A percentile compares a stretch with the other conserved stretches of the same genome.
Conservation (phyloP, 2,329 filamentous ascomycete species). For the Apiospora pterosperma region DNA sequence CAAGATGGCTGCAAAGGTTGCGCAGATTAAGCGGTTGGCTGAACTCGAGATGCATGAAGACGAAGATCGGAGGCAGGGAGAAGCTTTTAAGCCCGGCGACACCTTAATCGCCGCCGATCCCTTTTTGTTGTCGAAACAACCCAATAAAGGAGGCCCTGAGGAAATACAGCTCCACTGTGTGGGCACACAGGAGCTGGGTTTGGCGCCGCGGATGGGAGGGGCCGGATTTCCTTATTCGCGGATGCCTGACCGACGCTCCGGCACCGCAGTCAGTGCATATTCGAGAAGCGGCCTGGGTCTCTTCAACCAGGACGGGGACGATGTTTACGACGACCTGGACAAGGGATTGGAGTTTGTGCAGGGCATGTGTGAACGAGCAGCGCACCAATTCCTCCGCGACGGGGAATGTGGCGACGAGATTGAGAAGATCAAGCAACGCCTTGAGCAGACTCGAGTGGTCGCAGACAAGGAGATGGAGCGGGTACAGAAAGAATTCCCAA, state of each 20-base stretch:
- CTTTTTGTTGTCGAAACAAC: conserved; percentile 8
- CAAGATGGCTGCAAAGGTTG: conserved; percentile 77
- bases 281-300: conserved; percentile 4
- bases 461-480: conserved; percentile 59
- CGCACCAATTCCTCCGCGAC: conserved; percentile 84
- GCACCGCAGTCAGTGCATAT: background rate
- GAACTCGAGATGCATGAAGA: conserved; percentile 55
- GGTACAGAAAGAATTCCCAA: conserved; percentile 48
- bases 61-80: conserved; percentile 25
- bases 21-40: conserved; percentile 58
- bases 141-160: conserved; percentile 22
- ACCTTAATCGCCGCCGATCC: conserved; percentile 19
- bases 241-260: background rate
- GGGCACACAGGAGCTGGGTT: conserved; percentile 28
- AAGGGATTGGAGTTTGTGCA: conserved; percentile 78
- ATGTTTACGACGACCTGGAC: conserved; percentile 71
- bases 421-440: conserved; percentile 61
- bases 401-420: conserved; percentile 82
- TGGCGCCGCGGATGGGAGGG: conserved; percentile 15
- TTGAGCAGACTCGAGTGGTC: conserved; percentile 60
- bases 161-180: conserved; percentile 34
- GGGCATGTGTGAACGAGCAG: conserved; percentile 77
- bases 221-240: background rate
- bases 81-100: conserved; percentile 14
- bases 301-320: conserved; percentile 22